Evolutionary conservation across 441 rosid species (phyloP).

Genomic region (Croton setiger): DNA sequence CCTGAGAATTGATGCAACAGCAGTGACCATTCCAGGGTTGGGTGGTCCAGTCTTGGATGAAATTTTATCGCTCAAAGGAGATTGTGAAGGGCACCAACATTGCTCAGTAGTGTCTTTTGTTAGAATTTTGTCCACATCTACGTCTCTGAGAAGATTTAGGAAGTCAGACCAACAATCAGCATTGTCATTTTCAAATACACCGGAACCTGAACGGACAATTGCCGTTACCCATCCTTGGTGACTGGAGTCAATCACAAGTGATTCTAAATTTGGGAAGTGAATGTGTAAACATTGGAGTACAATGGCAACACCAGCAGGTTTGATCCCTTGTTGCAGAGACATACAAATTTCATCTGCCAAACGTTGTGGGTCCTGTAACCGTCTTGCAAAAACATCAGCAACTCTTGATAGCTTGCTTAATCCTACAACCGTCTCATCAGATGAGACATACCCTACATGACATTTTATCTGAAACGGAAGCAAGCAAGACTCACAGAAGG

Average conservation of each 20-base stretch:
- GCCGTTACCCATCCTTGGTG: slow-evolving; percentile 57
- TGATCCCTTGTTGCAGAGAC: slow-evolving; percentile 69
- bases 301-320: slow-evolving; percentile 88
- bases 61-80: slow-evolving; percentile 33
- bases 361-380: slow-evolving; percentile 87
- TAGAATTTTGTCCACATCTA: slow-evolving; percentile 33
- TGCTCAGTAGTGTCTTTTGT: slow-evolving; percentile 24
- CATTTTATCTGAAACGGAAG: slow-evolving; percentile 87
- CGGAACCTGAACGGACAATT: slow-evolving; percentile 63
- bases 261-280: slow-evolving; percentile 60
- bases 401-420: slow-evolving; percentile 94
- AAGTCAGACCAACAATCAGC: slow-evolving; percentile 68
- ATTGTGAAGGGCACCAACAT: slow-evolving; percentile 74
- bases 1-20: slow-evolving; percentile 58
- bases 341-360: slow-evolving; percentile 74
- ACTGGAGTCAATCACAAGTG: slow-evolving; percentile 39
- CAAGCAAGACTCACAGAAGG: slow-evolving; percentile 91
- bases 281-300: slow-evolving; percentile 79
- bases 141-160: slow-evolving; percentile 54
- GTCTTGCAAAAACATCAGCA: slow-evolving; percentile 74
- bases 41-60: slow-evolving; percentile 31
- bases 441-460: slow-evolving; percentile 87
- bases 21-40: slow-evolving; percentile 57
- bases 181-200: slow-evolving; percentile 62
- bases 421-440: slow-evolving; percentile 75